Percentiles rank a stretch among this genome's conserved stretches.
These are phyloP conservation scores for Geotrichum ghanense DNA, from an alignment of 805 yeast genomes.

Conservation along the genomic window DNA sequence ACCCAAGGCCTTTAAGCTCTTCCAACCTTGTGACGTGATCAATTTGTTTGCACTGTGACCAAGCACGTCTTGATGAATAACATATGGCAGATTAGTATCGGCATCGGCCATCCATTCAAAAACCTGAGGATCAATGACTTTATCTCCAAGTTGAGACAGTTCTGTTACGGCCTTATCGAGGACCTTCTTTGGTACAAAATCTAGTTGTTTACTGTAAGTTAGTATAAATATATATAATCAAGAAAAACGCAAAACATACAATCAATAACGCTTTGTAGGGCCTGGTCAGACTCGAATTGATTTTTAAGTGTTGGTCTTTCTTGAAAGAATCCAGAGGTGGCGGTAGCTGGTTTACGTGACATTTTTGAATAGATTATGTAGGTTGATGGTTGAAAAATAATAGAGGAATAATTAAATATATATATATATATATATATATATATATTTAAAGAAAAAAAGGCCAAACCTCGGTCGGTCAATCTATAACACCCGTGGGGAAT, in stretches of 20 bases:
- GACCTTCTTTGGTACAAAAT: constrained; percentile 9
- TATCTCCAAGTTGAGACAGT: constrained; percentile 15
- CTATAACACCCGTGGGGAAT: too few relatives aligned
- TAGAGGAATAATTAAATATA: too few relatives aligned
- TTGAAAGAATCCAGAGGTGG: constrained; percentile 20
- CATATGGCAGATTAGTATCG: constrained; percentile 19
- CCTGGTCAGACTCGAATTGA: constrained; percentile 16
- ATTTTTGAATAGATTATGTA: too few relatives aligned
- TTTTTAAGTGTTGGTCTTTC: constrained; percentile 16
- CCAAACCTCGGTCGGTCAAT: too few relatives aligned
- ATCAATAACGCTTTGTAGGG: constrained; percentile 15
- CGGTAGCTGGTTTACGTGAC: too few relatives aligned
- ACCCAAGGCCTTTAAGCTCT: constrained; percentile 16
- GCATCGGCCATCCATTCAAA: constrained; percentile 22
- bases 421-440: too few relatives aligned
- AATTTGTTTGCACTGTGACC: constrained; percentile 18
- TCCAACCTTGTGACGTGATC: constrained; percentile 24
- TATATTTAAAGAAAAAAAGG: too few relatives aligned
- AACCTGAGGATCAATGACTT: constrained; percentile 15
- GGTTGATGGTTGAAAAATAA: too few relatives aligned
- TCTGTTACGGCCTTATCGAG: constrained; percentile 9
- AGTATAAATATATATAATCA: background rate
- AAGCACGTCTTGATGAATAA: constrained; percentile 22
- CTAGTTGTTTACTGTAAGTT: background rate
- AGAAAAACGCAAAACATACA: too few relatives aligned